Percentiles rank a stretch among this genome's conserved stretches.
Evolutionary conservation across 2,329 filamentous ascomycete genomes (phyloP).

Genomic region (Drechmeria coniospora): DNA sequence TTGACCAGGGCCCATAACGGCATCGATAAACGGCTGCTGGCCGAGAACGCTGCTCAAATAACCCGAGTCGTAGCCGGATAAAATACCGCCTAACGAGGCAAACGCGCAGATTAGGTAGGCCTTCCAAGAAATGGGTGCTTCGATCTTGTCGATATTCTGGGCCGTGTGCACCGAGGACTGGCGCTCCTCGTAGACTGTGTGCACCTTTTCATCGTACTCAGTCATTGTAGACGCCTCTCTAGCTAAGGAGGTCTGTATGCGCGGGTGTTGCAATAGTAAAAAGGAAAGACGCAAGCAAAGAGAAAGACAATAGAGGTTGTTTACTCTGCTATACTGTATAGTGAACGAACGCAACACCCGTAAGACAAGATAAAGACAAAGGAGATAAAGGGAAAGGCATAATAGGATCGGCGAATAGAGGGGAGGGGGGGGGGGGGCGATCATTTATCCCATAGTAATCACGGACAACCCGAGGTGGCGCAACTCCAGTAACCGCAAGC

Average conservation of each 20-base stretch:
- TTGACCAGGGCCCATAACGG: conserved; percentile 28
- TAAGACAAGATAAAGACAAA: background rate
- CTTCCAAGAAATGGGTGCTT: conserved; percentile 54
- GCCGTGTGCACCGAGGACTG: conserved; percentile 25
- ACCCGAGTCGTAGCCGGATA: conserved; percentile 67
- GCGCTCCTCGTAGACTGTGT: conserved; percentile 9
- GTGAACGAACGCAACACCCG: background rate
- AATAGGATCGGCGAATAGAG: too few species aligned
- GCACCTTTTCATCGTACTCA: conserved; percentile 5
- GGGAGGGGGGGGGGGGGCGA: background rate
- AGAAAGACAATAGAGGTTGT: too few species aligned
- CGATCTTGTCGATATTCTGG: conserved; percentile 41
- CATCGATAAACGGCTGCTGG: conserved; percentile 32
- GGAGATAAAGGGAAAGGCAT: background rate
- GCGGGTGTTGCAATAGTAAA: background rate
- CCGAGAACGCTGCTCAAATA: conserved; percentile 54
- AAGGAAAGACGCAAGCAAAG: background rate
- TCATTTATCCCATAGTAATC: background rate
- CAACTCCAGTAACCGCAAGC: too few species aligned
- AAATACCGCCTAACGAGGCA: conserved; percentile 56
- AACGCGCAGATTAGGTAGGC: conserved; percentile 57
- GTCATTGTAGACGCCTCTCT: background rate
- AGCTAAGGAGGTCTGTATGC: background rate
- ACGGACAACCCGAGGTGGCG: too few species aligned
- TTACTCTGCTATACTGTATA: background rate